Conservation (phyloP, 108 stramenopile species). For the Hondaea fermentalgiana region DNA sequence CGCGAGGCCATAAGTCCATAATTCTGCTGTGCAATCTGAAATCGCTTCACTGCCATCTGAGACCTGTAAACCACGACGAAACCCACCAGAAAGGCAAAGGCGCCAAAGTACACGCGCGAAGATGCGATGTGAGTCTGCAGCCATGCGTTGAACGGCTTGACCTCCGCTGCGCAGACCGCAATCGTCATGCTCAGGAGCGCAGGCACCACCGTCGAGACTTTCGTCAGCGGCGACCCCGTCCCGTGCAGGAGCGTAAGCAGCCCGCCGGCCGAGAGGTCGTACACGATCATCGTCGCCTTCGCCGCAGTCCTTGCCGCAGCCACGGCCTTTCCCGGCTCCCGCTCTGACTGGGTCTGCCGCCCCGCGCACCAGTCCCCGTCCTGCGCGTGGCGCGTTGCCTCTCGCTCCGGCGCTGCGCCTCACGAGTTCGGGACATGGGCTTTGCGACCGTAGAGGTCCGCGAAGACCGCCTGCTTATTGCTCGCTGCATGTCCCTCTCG, state of each 20-base stretch:
- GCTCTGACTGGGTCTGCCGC: no score
- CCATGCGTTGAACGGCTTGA: background rate
- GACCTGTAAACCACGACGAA: background rate
- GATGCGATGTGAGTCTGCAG: background rate
- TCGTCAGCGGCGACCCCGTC: background rate
- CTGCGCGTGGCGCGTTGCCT: no score
- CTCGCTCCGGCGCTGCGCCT: no score
- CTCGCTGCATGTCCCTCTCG: no score
- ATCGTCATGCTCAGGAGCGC: background rate
- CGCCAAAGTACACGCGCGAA: background rate
- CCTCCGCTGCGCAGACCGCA: background rate
- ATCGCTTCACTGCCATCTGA: background rate
- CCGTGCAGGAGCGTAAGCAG: background rate
- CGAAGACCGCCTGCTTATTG: no score
- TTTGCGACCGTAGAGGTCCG: no score
- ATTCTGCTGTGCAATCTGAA: background rate
- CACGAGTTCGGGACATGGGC: no score
- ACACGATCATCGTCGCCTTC: background rate
- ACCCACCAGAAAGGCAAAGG: background rate
- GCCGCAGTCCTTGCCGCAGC: no score
- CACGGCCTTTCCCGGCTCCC: no score
- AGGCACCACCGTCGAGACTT: background rate
- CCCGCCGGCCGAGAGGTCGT: background rate
- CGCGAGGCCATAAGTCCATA: background rate
- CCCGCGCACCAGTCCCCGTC: no score